Base-by-base conservation (phyloP, 139 green algal genomes). In the Helicosporidium sp. region DNA sequence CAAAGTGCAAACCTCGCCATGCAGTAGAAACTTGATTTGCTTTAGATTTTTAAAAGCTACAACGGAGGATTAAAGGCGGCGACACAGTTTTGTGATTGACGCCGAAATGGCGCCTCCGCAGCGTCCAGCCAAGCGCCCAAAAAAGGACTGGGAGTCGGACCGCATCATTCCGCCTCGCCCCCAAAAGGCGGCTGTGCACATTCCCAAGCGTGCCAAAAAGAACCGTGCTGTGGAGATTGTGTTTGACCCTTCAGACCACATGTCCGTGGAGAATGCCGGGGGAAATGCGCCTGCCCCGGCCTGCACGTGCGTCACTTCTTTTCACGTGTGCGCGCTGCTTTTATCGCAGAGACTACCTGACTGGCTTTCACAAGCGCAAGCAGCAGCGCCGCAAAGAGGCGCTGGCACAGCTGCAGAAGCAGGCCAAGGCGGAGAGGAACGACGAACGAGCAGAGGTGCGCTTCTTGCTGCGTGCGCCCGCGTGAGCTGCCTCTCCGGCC, bases 361-460 rank as follows among this genome's bases (percentile, higher is more conserved):
- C 71, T 15, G 73, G 73, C 3, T 82, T 82, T 36, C 49, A 65
- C 7, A 82, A 82, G 43, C 64, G 73, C 12, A 82, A 82, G 54
- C 67, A 76, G 55, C 55, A 77, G 48, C 52, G 73, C 12, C 64
- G 71, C 1, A 73, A 75, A 20, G 65, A 76, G n/a, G 73, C 73
- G 1, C 33, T 71, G 13, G 66, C 74, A 48, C 66, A 74, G 18
- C 41, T 76, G 6, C 43, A 75, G 42, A 58, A 63, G 17, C 56
- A 55, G 48, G 52, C 60, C 18, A 49, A 58, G 8, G 29, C 68
- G 61, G 48, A 76, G 50, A 58, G 61, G 4, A 29, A 70, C 18
- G 52, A 80, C 28, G 39, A 69, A 12, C 50, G 73, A 1, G 55
- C 61, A 28, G 64, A 82, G 56, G 72, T 81, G 49, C 10, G 31